A percentile compares a stretch with the other conserved stretches of the same genome.
phyloP scores from a whole-genome alignment of 371 early-diverging fungal genomes.

The Syncephalastrum contaminatum region DNA sequence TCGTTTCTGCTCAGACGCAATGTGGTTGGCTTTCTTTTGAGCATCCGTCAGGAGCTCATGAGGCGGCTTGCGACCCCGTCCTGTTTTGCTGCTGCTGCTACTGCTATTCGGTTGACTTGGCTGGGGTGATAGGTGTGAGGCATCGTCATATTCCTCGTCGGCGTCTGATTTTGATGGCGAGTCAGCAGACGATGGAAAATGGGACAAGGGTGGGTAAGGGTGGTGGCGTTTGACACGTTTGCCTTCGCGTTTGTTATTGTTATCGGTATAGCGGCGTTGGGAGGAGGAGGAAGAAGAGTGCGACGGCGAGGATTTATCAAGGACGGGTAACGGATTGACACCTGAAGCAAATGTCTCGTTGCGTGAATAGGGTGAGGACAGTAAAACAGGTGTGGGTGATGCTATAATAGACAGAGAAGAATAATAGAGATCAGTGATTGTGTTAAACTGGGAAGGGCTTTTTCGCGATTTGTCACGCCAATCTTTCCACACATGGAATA shows the following conservation, averaged over 20 bases:
- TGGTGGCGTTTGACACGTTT: no score
- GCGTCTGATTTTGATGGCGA: slow-evolving; percentile 5
- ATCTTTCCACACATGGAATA: slow-evolving; percentile 8
- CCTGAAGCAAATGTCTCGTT: slow-evolving; percentile 16
- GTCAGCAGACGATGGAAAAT: slow-evolving; percentile 8
- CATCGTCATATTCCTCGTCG: slow-evolving; percentile 7
- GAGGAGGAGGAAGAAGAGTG: slow-evolving; percentile 6
- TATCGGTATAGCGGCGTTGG: neutral
- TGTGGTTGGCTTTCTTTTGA: slow-evolving; percentile 88
- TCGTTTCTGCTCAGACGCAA: slow-evolving; percentile 84
- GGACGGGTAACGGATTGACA: slow-evolving; percentile 13
- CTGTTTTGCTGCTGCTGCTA: slow-evolving; percentile 2
- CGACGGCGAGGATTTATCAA: slow-evolving; percentile 1
- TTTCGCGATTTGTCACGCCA: slow-evolving; percentile 10
- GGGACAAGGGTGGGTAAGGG: neutral
- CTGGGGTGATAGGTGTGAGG: slow-evolving; percentile 2
- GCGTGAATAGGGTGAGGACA: slow-evolving; percentile 22
- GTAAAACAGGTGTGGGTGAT: slow-evolving; percentile 21
- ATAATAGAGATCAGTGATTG: neutral
- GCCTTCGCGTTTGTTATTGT: neutral
- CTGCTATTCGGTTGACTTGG: neutral
- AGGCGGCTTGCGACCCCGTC: slow-evolving; percentile 24
- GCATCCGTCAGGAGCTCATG: slow-evolving; percentile 75
- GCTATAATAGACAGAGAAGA: slow-evolving; percentile 10
- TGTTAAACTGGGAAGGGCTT: neutral